Evolutionary conservation across 768 basidiomycete genomes (phyloP), one percentile per base, ranked within the genome.

Genomic region (Calocybe indica): DNA sequence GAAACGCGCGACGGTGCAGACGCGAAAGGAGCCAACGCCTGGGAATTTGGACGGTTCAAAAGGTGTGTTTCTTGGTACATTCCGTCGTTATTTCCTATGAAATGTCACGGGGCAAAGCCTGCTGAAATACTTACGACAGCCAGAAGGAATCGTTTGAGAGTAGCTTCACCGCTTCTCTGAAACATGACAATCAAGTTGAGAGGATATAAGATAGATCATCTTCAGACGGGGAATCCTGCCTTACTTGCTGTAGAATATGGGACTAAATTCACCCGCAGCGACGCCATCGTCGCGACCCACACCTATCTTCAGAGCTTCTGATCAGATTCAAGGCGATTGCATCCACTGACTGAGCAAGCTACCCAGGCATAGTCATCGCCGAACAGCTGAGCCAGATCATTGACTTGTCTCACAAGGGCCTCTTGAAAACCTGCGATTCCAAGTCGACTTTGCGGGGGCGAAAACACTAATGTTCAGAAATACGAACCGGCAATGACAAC

Each of bases 281-380:
- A 60, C 60, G 3, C 82, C 82, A 54, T 85, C 78, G 46, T 81
- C 74, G n/a, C 83, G 66, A 0, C 82, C 83, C 0, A 82, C 79
- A 1, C 81, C 82, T 14, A 82, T 71, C 74, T 78, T 35, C 36
- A 5, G 15, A 46, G 1, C 9, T 11, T 15, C 12, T 8, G 12
- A 37, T 28, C 5, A 29, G 7, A 8, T 12, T 10, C 7, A 15
- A 28, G 9, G 10, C 12, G n/a, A 12, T 30, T 35, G 11, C 36
- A n/a, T 15, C 6, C 9, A 33, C 22, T 7, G 7, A 22, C 28
- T 2, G 5, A 15, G 42, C 14, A 11, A 55, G 72, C 43, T 46
- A 78, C 78, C 74, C 76, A 78, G 11, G 62, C 70, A 75, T 77
- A 85, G 4, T 69, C 68, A 4, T 62, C 48, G 0, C 82, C 82